Base-by-base conservation (phyloP, 331 rosid species). In the Arachis monticola region DNA sequence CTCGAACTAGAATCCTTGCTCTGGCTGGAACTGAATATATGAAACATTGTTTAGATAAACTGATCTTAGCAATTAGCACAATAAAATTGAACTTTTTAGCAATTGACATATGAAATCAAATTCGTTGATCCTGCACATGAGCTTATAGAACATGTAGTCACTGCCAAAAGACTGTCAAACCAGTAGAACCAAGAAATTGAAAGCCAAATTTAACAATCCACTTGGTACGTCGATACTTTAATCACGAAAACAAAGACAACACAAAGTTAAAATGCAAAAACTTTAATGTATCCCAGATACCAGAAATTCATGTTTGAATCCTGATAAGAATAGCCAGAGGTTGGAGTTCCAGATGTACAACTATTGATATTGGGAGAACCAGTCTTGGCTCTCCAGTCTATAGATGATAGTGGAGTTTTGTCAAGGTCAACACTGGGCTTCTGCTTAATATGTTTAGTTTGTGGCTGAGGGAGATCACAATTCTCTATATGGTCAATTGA, bases 401-500 rank as follows among this genome's bases (percentile, higher is more conserved):
- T 41, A 38, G 91, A 75, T 30, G 82, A 82, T 45, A 80, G 64
- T n/a, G 13, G 75, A 68, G 63, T 74, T 70, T 83, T 70, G 64
- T 79, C 88, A 75, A 64, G 70, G 57, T 81, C 86, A 58, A 72
- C 63, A 72, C 73, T 59, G 11, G 75, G 58, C 1, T 52, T 80
- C 65, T 76, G 83, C 58, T 82, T 64, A 63, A 79, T 51, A 64
- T 82, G 79, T 79, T 76, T 86, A 69, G 72, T 64, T 73, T 77
- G 96, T 0, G 97, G 96, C 31, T 67, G 83, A 64, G 98, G 97
- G 77, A 93, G 98, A 83, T 93, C 98, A 77, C 98, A 93, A 80
- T 93, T 93, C 78, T 86, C 91, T 51, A 91, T 50, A 80, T 77
- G 75, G 77, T 84, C 93, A 59, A 85, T 87, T 35, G 98, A 93